Conservation (phyloP, 2,329 filamentous ascomycete genomes). For the Penicillium sp. region DNA sequence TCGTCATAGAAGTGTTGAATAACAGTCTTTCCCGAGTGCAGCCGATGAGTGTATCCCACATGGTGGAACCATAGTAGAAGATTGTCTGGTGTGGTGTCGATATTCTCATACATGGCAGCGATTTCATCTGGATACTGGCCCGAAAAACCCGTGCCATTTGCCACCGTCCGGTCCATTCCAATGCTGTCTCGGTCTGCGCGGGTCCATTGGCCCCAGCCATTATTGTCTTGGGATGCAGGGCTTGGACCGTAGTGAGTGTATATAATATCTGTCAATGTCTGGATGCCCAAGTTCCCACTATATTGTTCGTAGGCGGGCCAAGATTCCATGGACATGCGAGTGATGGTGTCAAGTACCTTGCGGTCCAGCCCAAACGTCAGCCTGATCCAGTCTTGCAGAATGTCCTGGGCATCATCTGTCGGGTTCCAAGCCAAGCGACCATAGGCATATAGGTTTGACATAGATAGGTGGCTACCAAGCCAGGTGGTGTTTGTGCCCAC, state of each 20-base stretch:
- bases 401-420: slow-evolving; percentile 43
- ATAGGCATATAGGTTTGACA: slow-evolving; percentile 70
- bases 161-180: slow-evolving; percentile 69
- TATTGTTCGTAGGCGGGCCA: slow-evolving; percentile 72
- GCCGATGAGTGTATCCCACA: slow-evolving; percentile 62
- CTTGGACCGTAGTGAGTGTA: slow-evolving; percentile 67
- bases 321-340: slow-evolving; percentile 63
- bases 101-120: slow-evolving; percentile 56
- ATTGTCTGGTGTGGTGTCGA: slow-evolving; percentile 64
- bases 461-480: slow-evolving; percentile 66
- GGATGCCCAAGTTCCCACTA: slow-evolving; percentile 66
- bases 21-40: slow-evolving; percentile 64
- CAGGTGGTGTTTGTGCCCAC: slow-evolving; percentile 65
- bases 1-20: slow-evolving; percentile 66
- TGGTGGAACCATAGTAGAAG: slow-evolving; percentile 73
- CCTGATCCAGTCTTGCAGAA: slow-evolving; percentile 65
- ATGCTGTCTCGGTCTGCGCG: slow-evolving; percentile 59
- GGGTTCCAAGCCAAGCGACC: slow-evolving; percentile 67
- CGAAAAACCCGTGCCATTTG: slow-evolving; percentile 63
- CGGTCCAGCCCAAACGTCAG: slow-evolving; percentile 61
- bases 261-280: slow-evolving; percentile 66
- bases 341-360: slow-evolving; percentile 58
- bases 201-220: slow-evolving; percentile 71
- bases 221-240: slow-evolving; percentile 63
- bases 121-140: slow-evolving; percentile 65